These are phyloP conservation scores for Hypomyces rosellus DNA, from an alignment of 2,329 filamentous ascomycete species.

Conservation along the genomic window DNA sequence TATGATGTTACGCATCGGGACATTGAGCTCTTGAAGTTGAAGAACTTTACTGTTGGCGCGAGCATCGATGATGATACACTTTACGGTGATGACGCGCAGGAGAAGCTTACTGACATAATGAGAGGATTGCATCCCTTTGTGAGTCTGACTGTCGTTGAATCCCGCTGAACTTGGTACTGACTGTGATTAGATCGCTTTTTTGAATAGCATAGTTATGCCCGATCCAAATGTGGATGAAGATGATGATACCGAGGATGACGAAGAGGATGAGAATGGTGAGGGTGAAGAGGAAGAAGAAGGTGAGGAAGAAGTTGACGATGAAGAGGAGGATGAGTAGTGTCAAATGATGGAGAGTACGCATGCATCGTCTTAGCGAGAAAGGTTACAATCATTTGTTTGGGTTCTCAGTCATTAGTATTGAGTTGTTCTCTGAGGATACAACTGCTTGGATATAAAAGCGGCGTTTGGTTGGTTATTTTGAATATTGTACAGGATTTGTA, in stretches of 20 bases:
- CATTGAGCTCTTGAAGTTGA: conserved; percentile 72
- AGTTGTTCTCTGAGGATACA: no score
- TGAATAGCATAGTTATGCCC: conserved; percentile 70
- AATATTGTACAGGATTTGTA: no score
- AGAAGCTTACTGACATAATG: conserved; percentile 59
- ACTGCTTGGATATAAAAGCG: no score
- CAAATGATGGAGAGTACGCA: not conserved
- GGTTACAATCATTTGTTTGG: not conserved
- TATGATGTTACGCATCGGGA: conserved; percentile 69
- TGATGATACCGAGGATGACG: conserved; percentile 31
- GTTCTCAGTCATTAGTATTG: no score
- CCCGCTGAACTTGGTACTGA: not conserved
- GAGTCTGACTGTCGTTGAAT: conserved; percentile 50
- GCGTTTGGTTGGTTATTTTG: no score
- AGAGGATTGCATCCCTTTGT: conserved; percentile 71
- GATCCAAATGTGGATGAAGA: conserved; percentile 47
- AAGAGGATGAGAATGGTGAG: conserved; percentile 17
- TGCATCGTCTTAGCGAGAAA: not conserved
- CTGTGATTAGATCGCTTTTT: conserved; percentile 56
- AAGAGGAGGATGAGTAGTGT: not conserved
- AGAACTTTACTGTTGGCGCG: conserved; percentile 68
- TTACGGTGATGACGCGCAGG: conserved; percentile 54
- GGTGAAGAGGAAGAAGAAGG: conserved; percentile 1
- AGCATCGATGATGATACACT: conserved; percentile 58
- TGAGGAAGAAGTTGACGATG: conserved; percentile 4